Evolutionary conservation across 176 grass and related monocot genomes (phyloP), one percentile per base, ranked within the genome.

Genomic region (Carex scoparia): DNA sequence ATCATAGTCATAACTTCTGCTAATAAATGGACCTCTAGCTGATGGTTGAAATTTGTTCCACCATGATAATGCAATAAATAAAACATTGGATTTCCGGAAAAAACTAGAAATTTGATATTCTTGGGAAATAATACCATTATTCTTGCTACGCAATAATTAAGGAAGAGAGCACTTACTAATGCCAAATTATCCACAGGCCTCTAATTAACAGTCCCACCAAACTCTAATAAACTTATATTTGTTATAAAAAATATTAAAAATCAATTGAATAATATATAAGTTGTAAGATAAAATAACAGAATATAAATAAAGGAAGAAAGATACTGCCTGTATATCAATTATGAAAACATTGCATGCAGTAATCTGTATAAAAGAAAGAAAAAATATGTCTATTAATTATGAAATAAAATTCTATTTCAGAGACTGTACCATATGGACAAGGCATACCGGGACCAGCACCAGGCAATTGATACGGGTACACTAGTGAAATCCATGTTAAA

Each of bases 1-100:
- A 83, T 97, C 92, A 86, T 97, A 97, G 84, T 94, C 91, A 67
- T 97, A 97, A 86, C 90, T 97, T 11, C 89, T 94, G 69, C 92
- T 94, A 59, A 97, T 91, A 37, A 94, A 94, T 12, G 94, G 92
- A 67, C 94, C 95, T 53, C 92, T 89, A 83, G 95, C 92, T 13
- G 91, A 61, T 92, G 87, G 16, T 87, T 91, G 84, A 94, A 97
- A 75, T 94, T 94, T 75, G 91, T 97, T 91, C 95, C 95, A 37
- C 95, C 92, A 38, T 91, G 95, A 83, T 94, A 97, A 92, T 93
- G 71, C 54, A 84, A 84, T 12, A 65, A 30, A 65, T 14, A 69
- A 87, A 87, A 82, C 0, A 63, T 27, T 63, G 16, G n/a, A 63
- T 63, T 63, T 63, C 6, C 2, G 16, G n/a, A 2, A 28, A 23